Evolutionary conservation across 2,329 filamentous ascomycete genomes (phyloP).

Genomic region (Ophiostoma sp.): DNA sequence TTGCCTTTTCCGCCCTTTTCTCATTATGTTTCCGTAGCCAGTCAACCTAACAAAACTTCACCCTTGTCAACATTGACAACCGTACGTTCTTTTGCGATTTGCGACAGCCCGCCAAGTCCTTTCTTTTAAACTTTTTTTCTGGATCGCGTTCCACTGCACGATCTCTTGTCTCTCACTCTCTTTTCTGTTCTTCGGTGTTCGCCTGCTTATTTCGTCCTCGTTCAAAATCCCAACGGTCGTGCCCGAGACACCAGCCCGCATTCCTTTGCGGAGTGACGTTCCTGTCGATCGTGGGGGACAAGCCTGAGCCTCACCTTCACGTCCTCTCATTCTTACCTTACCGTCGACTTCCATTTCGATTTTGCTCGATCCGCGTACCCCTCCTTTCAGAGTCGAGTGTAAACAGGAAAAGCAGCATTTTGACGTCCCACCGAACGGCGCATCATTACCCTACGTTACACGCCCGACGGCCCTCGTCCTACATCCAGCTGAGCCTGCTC

Average conservation of each 20-base stretch:
- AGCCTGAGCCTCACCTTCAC: neutral
- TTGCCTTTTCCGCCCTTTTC: neutral
- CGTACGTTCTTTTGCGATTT: neutral
- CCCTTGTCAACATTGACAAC: neutral
- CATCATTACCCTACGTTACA: neutral
- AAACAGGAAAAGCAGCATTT: neutral
- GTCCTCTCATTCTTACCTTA: neutral
- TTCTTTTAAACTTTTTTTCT: neutral
- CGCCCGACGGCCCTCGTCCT: slow-evolving; percentile 7
- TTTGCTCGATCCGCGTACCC: neutral
- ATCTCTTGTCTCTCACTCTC: neutral
- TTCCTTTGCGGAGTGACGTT: slow-evolving; percentile 4
- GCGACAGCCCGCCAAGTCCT: neutral
- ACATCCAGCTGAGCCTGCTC: neutral
- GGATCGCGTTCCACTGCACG: neutral
- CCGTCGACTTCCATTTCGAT: neutral
- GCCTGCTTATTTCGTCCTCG: neutral
- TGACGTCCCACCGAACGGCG: neutral
- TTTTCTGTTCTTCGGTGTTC: neutral
- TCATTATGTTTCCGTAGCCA: neutral
- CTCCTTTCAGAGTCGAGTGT: neutral
- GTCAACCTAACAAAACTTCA: neutral
- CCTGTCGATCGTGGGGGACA: slow-evolving; percentile 9
- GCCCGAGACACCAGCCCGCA: slow-evolving; percentile 15
- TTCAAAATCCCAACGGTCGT: neutral